Percentiles rank a stretch among this genome's conserved stretches.
Evolutionary conservation across 2,329 filamentous ascomycete genomes (phyloP).

Genomic region (Trichoderma koningii): DNA sequence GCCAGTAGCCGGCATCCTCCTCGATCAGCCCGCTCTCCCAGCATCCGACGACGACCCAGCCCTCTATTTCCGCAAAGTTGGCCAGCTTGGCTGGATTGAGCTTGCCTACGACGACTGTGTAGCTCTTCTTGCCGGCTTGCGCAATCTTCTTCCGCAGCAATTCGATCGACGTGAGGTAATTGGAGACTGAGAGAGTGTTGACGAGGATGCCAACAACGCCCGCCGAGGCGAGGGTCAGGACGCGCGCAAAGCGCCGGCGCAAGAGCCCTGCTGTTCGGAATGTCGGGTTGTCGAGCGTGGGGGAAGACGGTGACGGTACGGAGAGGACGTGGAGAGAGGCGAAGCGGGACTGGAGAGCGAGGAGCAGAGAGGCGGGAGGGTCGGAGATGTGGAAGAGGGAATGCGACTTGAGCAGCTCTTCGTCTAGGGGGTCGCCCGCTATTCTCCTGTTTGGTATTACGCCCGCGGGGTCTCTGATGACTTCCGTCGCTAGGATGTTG

Average conservation of each 20-base stretch:
- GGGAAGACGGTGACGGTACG: conserved; percentile 56
- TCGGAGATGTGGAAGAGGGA: conserved; percentile 83
- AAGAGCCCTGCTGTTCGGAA: conserved; percentile 59
- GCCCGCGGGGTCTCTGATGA: conserved; percentile 77
- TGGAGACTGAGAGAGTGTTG: conserved; percentile 89
- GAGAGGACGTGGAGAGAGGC: conserved; percentile 76
- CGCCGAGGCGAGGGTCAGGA: conserved; percentile 76
- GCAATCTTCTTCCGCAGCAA: conserved; percentile 73
- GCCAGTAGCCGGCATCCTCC: conserved; percentile 78
- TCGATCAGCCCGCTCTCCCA: conserved; percentile 96
- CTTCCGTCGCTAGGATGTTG: conserved; percentile 66
- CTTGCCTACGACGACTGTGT: conserved; percentile 95
- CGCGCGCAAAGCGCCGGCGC: conserved; percentile 82
- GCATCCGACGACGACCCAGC: conserved; percentile 96
- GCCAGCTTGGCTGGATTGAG: conserved; percentile 93
- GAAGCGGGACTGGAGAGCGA: conserved; percentile 84
- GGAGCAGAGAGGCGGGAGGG: conserved; percentile 77
- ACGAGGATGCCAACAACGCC: conserved; percentile 91
- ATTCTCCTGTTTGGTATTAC: conserved; percentile 81
- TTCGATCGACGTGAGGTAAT: conserved; percentile 81
- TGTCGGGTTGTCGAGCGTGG: conserved; percentile 49
- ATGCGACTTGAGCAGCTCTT: conserved; percentile 62
- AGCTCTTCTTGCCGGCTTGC: conserved; percentile 86
- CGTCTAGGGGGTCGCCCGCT: conserved; percentile 45
- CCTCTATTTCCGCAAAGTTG: conserved; percentile 93